Conservation (phyloP, 768 basidiomycete species). For the Phaeotremella fagi region DNA sequence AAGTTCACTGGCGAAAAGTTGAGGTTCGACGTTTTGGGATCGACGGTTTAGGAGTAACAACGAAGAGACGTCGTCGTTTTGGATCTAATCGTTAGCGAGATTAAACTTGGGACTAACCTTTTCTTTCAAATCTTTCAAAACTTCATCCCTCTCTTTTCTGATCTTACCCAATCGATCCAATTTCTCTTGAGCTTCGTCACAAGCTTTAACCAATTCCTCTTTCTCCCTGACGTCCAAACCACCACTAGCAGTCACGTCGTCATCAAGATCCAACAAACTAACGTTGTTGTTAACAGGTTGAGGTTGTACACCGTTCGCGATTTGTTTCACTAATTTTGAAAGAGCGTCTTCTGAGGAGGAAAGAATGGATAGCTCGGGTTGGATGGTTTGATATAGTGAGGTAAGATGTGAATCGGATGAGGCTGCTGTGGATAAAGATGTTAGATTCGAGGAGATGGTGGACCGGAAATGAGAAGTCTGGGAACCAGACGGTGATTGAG, state of each 20-base stretch:
- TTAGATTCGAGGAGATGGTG: slow-evolving; percentile 71
- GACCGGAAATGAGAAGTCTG: slow-evolving; percentile 66
- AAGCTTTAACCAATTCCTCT: slow-evolving; percentile 63
- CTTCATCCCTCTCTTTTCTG: slow-evolving; percentile 73
- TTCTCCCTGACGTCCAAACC: slow-evolving; percentile 63
- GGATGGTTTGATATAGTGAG: slow-evolving; percentile 66
- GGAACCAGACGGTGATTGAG: slow-evolving; percentile 73
- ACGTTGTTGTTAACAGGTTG: slow-evolving; percentile 40
- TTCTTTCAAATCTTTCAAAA: slow-evolving; percentile 90
- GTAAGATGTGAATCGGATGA: slow-evolving; percentile 72
- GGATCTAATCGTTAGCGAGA: slow-evolving; percentile 58
- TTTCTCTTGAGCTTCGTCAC: slow-evolving; percentile 44
- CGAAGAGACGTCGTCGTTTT: slow-evolving; percentile 94
- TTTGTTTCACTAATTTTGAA: slow-evolving; percentile 20
- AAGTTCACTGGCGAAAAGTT: slow-evolving; percentile 84
- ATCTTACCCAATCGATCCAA: slow-evolving; percentile 76
- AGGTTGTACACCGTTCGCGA: slow-evolving; percentile 54
- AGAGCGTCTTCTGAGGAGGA: slow-evolving; percentile 51
- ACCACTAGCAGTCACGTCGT: slow-evolving; percentile 50
- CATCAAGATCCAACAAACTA: slow-evolving; percentile 69
- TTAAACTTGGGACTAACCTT: slow-evolving; percentile 57
- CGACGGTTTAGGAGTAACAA: slow-evolving; percentile 84
- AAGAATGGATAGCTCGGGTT: slow-evolving; percentile 61
- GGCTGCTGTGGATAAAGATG: slow-evolving; percentile 69
- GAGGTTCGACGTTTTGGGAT: slow-evolving; percentile 72